Evolutionary conservation across 495 filamentous ascomycete species (phyloP), one percentile per base, ranked within the genome.

Genomic region (Penicillium crystallinum): DNA sequence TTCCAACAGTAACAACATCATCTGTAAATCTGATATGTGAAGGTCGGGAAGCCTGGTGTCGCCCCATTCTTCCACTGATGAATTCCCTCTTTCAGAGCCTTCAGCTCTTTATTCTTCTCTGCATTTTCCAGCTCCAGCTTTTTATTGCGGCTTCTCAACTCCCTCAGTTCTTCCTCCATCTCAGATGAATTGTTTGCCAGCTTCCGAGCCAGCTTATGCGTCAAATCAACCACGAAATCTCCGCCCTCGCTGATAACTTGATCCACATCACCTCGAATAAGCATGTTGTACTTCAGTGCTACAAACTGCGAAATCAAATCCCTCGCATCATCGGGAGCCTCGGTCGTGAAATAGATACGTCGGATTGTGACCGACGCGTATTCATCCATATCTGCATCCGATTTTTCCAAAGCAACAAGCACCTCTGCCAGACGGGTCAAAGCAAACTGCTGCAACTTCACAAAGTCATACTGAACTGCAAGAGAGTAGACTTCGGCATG

Each of bases 401-500:
- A 35, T 15, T 25, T 27, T 19, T 54, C 23, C 1, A 43, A n/a
- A 6, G 14, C 22, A 6, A 36, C 17, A 15, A 54, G 52, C 0
- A 33, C 30, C 37, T 54, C 6, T 9, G 43, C 36, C 7, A 54
- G 36, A 12, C 44, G 37, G 4, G 43, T 39, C n/a, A 54, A 12
- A 2, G 52, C 12, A 3, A 40, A 41, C 5, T 36, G 23, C 25
- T 49, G 15, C 21, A 54, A 17, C 14, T 49, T 47, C 2, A 2
- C 21, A 7, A 54, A 43, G 0, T 35, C 10, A 11, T 22, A 29
- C 18, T 47, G 43, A 4, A 15, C 2, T 6, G 52, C 52, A 12
- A 54, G 49, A 19, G 36, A 49, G 31, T 54, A 54, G 3, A 54
- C 29, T 17, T 54, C 49, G 3, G 52, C 45, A 22, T 54, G 52